phyloP scores from a whole-genome alignment of 331 rosid genomes.

The Stylosanthes scabra region DNA sequence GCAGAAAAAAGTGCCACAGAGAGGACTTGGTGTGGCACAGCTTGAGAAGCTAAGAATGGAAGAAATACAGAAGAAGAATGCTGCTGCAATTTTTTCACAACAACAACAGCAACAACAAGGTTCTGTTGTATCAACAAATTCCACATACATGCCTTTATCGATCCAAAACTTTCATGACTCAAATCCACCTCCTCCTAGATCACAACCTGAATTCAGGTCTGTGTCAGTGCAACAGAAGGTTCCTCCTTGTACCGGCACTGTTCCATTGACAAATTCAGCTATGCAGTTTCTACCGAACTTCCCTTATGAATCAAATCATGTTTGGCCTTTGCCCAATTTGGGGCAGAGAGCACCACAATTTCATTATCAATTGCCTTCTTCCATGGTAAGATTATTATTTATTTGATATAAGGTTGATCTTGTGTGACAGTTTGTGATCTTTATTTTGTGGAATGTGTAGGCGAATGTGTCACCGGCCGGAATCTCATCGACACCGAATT shows the following conservation, averaged over 20 bases:
- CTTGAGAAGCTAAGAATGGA: conserved; percentile 84
- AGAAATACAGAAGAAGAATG: conserved; percentile 63
- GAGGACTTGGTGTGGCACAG: conserved; percentile 95
- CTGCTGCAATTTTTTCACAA: conserved; percentile 42
- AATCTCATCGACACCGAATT: conserved; percentile 55
- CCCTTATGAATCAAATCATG: conserved; percentile 58
- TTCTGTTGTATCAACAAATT: conserved; percentile 43
- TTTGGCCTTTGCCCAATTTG: conserved; percentile 49
- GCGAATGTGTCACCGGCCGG: conserved; percentile 59
- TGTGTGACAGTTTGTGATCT: no score
- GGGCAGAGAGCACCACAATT: conserved; percentile 53
- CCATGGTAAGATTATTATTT: conserved; percentile 50
- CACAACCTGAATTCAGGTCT: conserved; percentile 50
- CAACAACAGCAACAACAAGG: conserved; percentile 34
- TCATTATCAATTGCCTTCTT: conserved; percentile 51
- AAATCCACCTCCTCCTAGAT: conserved; percentile 37
- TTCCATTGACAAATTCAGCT: conserved; percentile 44
- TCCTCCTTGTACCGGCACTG: conserved; percentile 47
- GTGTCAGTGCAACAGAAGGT: conserved; percentile 44
- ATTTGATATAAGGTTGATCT: no score
- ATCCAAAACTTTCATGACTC: conserved; percentile 46
- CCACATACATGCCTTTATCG: conserved; percentile 45
- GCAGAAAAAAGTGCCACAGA: conserved; percentile 74
- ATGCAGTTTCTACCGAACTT: conserved; percentile 47
- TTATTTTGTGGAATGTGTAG: conserved; percentile 52